Evolutionary conservation across 176 grass and related monocot genomes (phyloP), one percentile per base, ranked within the genome.

Genomic region (Dactylis glomerata): DNA sequence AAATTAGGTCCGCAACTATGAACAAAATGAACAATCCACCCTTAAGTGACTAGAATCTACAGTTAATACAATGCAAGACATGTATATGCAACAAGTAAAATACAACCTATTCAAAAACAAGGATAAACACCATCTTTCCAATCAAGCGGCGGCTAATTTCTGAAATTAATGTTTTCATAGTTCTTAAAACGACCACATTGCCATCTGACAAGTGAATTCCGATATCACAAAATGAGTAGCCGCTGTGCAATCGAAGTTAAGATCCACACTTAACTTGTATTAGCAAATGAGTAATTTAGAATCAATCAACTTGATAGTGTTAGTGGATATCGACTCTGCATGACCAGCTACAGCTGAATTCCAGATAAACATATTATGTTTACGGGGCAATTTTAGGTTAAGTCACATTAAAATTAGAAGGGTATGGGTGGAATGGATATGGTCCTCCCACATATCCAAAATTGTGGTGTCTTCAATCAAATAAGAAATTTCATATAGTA

Each of bases 181-280:
- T 76, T 66, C 14, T 68, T 76, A 2, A 22, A 87, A 26, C 11
- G 19, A 8, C n/a, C 22, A 67, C 31, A 76, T 26, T 76, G 34
- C 36, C 36, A 76, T 33, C 22, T 27, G 23, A 87, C 41, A 86
- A 65, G 68, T 86, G 54, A 56, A 80, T 49, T 31, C 13, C 68
- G 50, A 19, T 32, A 64, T 80, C 17, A 73, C 27, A 10, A 22
- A 38, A 51, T 59, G 37, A 80, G 66, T 47, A 73, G 47, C 15
- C 15, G 54, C 30, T 71, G 55, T 14, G 40, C 13, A 15, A 15
- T 40, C 6, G 20, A 26, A 64, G 70, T 17, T 59, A 57, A 72
- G 28, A 37, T 61, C 10, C 10, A 13, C 6, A 10, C 4, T 86
- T 71, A 72, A 40, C 52, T 42, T 62, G 37, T 49, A 61, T 86